Base-by-base conservation (phyloP, 2,329 filamentous ascomycete species). In the Apiospora rasikravindrae region DNA sequence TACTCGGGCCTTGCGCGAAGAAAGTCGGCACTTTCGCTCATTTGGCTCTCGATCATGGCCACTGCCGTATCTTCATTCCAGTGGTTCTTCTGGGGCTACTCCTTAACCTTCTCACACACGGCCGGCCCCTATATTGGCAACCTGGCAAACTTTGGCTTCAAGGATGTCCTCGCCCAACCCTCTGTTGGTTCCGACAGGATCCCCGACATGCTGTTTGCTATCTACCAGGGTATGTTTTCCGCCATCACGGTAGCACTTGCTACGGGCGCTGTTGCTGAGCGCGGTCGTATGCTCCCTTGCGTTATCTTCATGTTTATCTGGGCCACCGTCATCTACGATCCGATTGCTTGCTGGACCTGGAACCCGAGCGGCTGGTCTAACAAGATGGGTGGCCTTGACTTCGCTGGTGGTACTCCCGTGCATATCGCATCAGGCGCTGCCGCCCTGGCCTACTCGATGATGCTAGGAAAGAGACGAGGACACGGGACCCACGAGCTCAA, bases 271-370 rank as follows among this genome's bases (percentile, higher is more conserved):
- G 93, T 95, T 44, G 94, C 94, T 69, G 95, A 98, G 81, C 89
- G 95, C 76, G 95, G 95, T 73, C 91, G 94, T 73, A 95, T 97
- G 91, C 89, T 96, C 7, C 94, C 95, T 16, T 95, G 93, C 81
- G 90, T 97, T 76, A 87, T 97, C 78, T 97, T 97, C 87, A 96
- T 97, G 92, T 96, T 98, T 79, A 85, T 97, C 81, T 98, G 95
- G 95, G 88, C 92, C 1, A 98, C 95, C 6, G 80, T 97, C 73
- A 93, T 98, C 80, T 98, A 98, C 83, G 94, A 98, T 78, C 93
- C 94, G 1, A 95, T 98, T 80, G 95, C 95, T 66, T 97, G 94
- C 88, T 98, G 95, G 95, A 97, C 94, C 11, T 98, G 95, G 95
- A 97, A 97, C 81, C 83, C 93, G 0, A 85, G 86, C 44, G 95